Base-by-base conservation (phyloP, 2,329 filamentous ascomycete genomes). In the Stachybotrys chlorohalonatus region DNA sequence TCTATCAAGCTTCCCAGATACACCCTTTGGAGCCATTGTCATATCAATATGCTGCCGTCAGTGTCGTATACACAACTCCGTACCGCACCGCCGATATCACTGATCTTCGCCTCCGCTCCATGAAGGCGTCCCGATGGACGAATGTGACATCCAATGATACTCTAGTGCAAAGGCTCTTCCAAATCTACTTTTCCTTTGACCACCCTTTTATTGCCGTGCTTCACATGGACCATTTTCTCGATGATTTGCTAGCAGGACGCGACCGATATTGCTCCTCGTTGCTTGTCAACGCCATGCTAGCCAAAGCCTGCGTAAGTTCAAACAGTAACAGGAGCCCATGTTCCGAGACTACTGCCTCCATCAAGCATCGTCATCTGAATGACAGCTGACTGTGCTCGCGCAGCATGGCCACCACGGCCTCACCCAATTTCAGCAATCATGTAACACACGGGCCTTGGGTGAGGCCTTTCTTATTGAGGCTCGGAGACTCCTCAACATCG, bases 271-370 rank as follows among this genome's bases (percentile, higher is more conserved):
- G 71, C 55, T 70, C 70, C 1, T 51, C 61, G 31, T 56, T 72
- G 4, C 62, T 73, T n/a, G 68, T 71, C 51, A 72, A 73, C 47
- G 62, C 64, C 11, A 49, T 70, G 5, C 60, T 72, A 16, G 67
- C 67, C 11, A 46, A 61, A 13, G 64, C 66, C 55, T 70, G 64
- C 53, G 69, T 70, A 62, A 62, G 66, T 66, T 5, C 49, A 11
- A 15, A 4, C 39, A 11, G 24, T 24, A 24, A 24, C 24, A 24
- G 24, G 2, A 24, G 24, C 24, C 24, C 24, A 24, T 24, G 4
- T 24, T 24, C 4, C 24, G 24, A 24, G 24, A 24, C 4, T 24
- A 24, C 24, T 24, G 24, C 24, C 24, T 24, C 24, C 24, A 24
- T 24, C 24, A 2, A 24, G 24, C 24, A 24, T 24, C 24, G 24